These are phyloP conservation scores for Hypsizygus marmoreus DNA, from an alignment of 768 basidiomycete species.

Conservation along the genomic window DNA sequence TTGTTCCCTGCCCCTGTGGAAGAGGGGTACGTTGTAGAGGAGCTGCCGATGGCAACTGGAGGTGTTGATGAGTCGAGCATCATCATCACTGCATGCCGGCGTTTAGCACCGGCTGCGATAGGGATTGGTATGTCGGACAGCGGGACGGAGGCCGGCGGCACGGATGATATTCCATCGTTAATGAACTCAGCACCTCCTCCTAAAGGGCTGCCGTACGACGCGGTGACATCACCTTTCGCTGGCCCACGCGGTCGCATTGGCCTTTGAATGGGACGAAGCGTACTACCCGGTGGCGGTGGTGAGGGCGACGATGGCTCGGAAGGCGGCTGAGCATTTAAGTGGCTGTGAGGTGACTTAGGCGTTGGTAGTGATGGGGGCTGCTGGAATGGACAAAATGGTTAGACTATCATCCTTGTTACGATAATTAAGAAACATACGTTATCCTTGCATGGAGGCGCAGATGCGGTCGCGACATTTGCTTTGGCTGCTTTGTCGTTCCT, in stretches of 20 bases:
- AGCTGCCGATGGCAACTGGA: constrained; percentile 36
- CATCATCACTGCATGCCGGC: constrained; percentile 80
- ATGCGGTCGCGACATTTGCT: constrained; percentile 5
- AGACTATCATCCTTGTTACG: constrained; percentile 12
- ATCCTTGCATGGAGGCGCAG: constrained; percentile 20
- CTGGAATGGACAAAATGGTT: constrained; percentile 10
- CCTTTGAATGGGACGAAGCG: constrained; percentile 24
- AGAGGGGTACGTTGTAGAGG: constrained; percentile 31
- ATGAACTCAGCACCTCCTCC: constrained; percentile 23
- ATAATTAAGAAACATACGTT: constrained; percentile 28
- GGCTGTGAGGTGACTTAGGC: constrained; percentile 32
- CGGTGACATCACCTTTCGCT: constrained; percentile 16
- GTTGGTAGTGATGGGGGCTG: constrained; percentile 30
- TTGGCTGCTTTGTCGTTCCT: constrained; percentile 22
- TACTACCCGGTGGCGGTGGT: no score
- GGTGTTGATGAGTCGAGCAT: constrained; percentile 60
- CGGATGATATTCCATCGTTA: constrained; percentile 21
- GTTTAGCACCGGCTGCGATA: constrained; percentile 63
- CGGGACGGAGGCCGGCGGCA: constrained; percentile 23
- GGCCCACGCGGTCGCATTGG: constrained; percentile 22
- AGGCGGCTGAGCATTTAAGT: constrained; percentile 22
- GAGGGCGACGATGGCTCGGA: constrained; percentile 20
- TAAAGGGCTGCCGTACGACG: constrained; percentile 15
- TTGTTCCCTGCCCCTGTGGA: constrained; percentile 15
- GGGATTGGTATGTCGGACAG: constrained; percentile 42